Evolutionary conservation across 2,329 filamentous ascomycete species (phyloP).

Genomic region (Aureobasidium sp.): DNA sequence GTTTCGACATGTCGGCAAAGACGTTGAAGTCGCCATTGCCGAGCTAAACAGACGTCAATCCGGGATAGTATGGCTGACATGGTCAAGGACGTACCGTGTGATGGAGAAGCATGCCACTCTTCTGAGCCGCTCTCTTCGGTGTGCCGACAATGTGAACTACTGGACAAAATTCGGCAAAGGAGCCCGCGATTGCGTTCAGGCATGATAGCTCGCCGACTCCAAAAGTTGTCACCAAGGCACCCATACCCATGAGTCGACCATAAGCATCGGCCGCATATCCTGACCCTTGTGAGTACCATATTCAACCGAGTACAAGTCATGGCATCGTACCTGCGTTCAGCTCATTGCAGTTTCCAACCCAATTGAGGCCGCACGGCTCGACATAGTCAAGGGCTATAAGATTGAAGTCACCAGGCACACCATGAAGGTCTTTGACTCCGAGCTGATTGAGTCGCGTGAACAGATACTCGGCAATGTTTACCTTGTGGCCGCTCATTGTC

Average conservation of each 20-base stretch:
- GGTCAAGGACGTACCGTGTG: constrained; percentile 31
- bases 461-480: constrained; percentile 26
- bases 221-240: constrained; percentile 41
- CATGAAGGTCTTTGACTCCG: constrained; percentile 40
- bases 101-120: constrained; percentile 37
- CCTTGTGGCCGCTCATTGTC: background rate
- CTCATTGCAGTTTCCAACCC: constrained; percentile 58
- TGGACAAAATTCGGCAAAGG: constrained; percentile 41
- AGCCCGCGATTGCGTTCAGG: constrained; percentile 41
- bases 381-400: constrained; percentile 46
- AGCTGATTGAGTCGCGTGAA: constrained; percentile 36
- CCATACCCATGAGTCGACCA: constrained; percentile 30
- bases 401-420: constrained; percentile 38
- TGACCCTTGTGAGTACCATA: constrained; percentile 27
- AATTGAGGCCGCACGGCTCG: constrained; percentile 45
- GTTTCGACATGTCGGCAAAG: constrained; percentile 69
- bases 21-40: constrained; percentile 66
- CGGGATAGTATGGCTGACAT: no score
- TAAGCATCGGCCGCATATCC: constrained; percentile 46
- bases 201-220: constrained; percentile 44
- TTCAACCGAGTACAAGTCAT: background rate
- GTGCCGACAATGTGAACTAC: constrained; percentile 43
- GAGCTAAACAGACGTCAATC: background rate
- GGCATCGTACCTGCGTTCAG: constrained; percentile 45
- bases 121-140: constrained; percentile 35